Evolutionary conservation across 768 basidiomycete species (phyloP).

Genomic region (Suillus paluster): DNA sequence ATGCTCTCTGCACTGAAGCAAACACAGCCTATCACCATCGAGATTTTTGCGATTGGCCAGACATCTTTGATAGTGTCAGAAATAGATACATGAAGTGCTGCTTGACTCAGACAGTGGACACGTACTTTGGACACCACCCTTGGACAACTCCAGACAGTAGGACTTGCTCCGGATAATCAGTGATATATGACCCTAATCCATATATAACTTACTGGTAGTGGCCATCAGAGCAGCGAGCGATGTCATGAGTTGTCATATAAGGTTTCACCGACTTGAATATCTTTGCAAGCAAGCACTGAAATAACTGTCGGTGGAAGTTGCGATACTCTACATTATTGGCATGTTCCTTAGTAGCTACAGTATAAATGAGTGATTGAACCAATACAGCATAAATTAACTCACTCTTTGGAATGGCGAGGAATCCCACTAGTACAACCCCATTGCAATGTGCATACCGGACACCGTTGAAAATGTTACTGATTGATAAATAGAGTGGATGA

Average conservation of each 20-base stretch:
- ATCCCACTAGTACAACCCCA: conserved; percentile 15
- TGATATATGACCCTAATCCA: conserved; percentile 34
- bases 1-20: conserved; percentile 28
- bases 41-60: conserved; percentile 25
- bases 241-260: conserved; percentile 30
- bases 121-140: conserved; percentile 34
- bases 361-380: background rate
- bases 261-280: conserved; percentile 30
- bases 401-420: conserved; percentile 24
- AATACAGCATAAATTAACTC: conserved; percentile 7
- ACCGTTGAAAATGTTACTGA: conserved; percentile 22
- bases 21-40: conserved; percentile 22
- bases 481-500: conserved; percentile 24
- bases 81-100: too few relatives aligned
- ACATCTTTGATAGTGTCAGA: conserved; percentile 25
- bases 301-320: conserved; percentile 33
- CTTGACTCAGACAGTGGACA: too few relatives aligned
- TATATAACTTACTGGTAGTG: conserved; percentile 29
- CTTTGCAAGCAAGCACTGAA: conserved; percentile 32
- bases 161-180: conserved; percentile 34
- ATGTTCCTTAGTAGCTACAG: conserved; percentile 13
- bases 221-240: conserved; percentile 30
- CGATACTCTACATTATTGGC: conserved; percentile 22
- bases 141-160: conserved; percentile 27
- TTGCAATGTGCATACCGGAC: conserved; percentile 14